Conservation (phyloP, 2,329 filamentous ascomycete genomes). For the Colletotrichum musicola region DNA sequence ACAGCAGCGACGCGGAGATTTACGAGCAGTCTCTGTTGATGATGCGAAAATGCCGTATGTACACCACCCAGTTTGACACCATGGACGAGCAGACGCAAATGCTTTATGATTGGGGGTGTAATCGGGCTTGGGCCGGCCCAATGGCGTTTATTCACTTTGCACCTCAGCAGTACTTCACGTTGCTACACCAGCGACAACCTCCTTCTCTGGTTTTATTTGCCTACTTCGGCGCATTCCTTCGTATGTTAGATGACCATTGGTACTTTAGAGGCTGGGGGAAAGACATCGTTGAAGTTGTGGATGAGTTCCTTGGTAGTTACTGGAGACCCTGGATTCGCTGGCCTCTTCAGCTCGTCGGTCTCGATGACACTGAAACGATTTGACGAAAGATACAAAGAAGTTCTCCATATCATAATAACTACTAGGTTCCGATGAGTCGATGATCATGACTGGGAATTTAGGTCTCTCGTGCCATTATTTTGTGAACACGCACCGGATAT, state of each 20-base stretch:
- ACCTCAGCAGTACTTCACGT: slow-evolving; percentile 39
- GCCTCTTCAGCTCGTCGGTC: slow-evolving; percentile 14
- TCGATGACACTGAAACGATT: neutral
- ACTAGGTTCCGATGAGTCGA: no score
- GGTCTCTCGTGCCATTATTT: no score
- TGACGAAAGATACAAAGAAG: no score
- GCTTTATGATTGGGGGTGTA: slow-evolving; percentile 36
- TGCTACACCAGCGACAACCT: slow-evolving; percentile 42
- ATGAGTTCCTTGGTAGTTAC: slow-evolving; percentile 40
- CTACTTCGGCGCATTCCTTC: slow-evolving; percentile 39
- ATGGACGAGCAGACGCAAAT: slow-evolving; percentile 13
- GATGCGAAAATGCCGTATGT: slow-evolving; percentile 38
- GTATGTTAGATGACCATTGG: slow-evolving; percentile 33
- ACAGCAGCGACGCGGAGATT: slow-evolving; percentile 2
- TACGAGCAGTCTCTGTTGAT: slow-evolving; percentile 37
- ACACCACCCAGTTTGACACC: slow-evolving; percentile 35
- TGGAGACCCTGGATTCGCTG: slow-evolving; percentile 39
- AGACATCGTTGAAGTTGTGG: slow-evolving; percentile 40
- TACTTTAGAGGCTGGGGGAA: slow-evolving; percentile 41
- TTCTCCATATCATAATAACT: neutral
- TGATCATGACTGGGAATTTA: no score
- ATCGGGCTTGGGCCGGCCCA: slow-evolving; percentile 39
- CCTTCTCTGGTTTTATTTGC: slow-evolving; percentile 40
- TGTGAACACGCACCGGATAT: no score
- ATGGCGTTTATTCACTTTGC: slow-evolving; percentile 39